phyloP scores from a whole-genome alignment of 371 early-diverging fungal species.

The Neoconidiobolus thromboides region DNA sequence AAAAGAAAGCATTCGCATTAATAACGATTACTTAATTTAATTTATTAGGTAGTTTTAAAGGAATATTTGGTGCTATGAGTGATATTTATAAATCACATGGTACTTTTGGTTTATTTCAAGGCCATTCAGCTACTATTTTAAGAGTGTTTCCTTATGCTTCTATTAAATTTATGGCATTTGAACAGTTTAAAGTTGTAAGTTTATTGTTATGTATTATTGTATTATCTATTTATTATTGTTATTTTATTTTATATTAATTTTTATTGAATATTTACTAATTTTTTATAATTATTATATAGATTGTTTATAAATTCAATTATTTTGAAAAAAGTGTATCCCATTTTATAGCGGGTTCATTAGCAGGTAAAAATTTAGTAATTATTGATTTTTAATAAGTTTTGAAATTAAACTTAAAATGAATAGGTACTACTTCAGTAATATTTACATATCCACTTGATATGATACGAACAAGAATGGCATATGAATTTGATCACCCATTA shows the following conservation, averaged over 20 bases:
- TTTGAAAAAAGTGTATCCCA: conserved; percentile 24
- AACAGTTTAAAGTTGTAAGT: conserved; percentile 57
- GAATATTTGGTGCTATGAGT: conserved; percentile 59
- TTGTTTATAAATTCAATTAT: not conserved
- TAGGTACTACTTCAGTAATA: conserved; percentile 75
- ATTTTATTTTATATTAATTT: no score
- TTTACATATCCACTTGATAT: conserved; percentile 90
- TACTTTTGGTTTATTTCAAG: conserved; percentile 71
- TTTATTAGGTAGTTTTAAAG: conserved; percentile 60
- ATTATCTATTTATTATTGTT: no score
- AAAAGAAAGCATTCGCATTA: no score
- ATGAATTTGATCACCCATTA: conserved; percentile 31
- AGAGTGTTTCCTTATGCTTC: conserved; percentile 93
- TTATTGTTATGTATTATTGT: no score
- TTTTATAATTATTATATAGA: not conserved
- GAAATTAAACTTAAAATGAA: not conserved
- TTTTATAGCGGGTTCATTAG: conserved; percentile 56
- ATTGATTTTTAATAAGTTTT: not conserved
- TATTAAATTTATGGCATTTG: conserved; percentile 87
- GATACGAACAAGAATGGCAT: conserved; percentile 84
- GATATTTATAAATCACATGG: conserved; percentile 57
- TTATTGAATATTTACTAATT: no score
- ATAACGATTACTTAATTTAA: not conserved
- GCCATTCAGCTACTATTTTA: conserved; percentile 80
- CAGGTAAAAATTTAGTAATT: conserved; percentile 23